A percentile compares a stretch with the other conserved stretches of the same genome.
phyloP scores from a whole-genome alignment of 305 asterid genomes.

The Fraxinus baroniana region DNA sequence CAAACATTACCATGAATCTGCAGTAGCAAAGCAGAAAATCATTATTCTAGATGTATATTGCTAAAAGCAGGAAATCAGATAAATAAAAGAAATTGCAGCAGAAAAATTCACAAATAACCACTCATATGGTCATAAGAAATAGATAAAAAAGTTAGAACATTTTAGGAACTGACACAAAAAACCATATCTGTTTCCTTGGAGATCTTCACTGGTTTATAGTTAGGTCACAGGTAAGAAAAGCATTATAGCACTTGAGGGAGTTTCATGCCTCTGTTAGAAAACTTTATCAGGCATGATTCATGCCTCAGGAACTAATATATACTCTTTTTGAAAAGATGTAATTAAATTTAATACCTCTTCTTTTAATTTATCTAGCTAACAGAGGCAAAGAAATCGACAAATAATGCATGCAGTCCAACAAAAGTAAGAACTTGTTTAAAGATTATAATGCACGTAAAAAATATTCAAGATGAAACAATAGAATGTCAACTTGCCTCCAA shows the following conservation, averaged over 20 bases:
- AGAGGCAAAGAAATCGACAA: background rate
- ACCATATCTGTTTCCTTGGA: background rate
- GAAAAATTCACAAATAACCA: conserved; percentile 18
- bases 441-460: background rate
- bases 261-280: background rate
- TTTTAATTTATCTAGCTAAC: background rate
- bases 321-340: background rate
- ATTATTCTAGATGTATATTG: conserved; percentile 1
- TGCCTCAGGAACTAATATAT: background rate
- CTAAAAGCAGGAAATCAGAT: conserved; percentile 17
- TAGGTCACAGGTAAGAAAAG: conserved; percentile 2
- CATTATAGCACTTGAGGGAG: background rate
- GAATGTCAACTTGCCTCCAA: conserved; percentile 19
- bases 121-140: conserved; percentile 4
- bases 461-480: background rate
- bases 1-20: conserved; percentile 99
- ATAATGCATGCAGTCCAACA: background rate
- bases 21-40: conserved; percentile 30
- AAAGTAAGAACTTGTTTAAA: background rate
- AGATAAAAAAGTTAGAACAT: background rate
- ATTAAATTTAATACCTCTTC: background rate
- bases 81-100: conserved; percentile 14
- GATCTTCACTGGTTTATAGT: conserved; percentile 1
- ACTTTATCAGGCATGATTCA: background rate
- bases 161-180: background rate